Base-by-base conservation (phyloP, 1,284 basidiomycete genomes). In the Ganoderma meredithae region DNA sequence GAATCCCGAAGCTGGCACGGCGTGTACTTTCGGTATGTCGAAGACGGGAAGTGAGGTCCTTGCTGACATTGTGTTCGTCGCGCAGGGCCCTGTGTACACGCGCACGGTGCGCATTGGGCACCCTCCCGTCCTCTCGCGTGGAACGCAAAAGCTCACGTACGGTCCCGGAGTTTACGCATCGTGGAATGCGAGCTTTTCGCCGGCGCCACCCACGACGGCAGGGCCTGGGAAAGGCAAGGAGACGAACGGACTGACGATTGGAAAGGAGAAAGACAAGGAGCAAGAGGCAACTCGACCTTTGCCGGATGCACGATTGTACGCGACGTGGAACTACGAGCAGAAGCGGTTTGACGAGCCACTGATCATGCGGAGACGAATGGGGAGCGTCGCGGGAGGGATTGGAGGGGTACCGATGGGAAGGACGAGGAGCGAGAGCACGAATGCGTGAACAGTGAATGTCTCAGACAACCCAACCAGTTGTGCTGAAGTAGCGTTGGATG, bases 271-370 rank as follows among this genome's bases (percentile, higher is more conserved):
- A 68, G 79, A 79, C 36, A 71, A 69, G 31, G 71, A 69, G 61
- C 67, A 69, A 52, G 75, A 71, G 72, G 77, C 41, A 63, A 77
- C 63, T 71, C 82, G 83, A 71, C 75, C 83, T 59, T 80, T 93
- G 33, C 88, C 90, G 0, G 91, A 93, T 70, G 92, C 92, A 15
- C 81, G 86, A 60, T 76, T 92, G 68, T 92, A 83, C 74, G 88
- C 90, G 59, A 93, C 92, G 25, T 94, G 92, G 92, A 89, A 91
- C 65, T 90, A 86, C 70, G 91, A 94, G 73, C 76, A 79, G 56
- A 92, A 92, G 79, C 86, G 86, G 69, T 90, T 83, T 76, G 82
- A 82, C 66, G 83, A 86, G n/a, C 82, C 86, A n/a, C 74, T 89
- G 55, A 69, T 74, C 9, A 56, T 77, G 6, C 77, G 79, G 65